Evolutionary conservation across 2,329 filamentous ascomycete species (phyloP), one percentile per base, ranked within the genome.

Genomic region (Ophiostoma populinum): DNA sequence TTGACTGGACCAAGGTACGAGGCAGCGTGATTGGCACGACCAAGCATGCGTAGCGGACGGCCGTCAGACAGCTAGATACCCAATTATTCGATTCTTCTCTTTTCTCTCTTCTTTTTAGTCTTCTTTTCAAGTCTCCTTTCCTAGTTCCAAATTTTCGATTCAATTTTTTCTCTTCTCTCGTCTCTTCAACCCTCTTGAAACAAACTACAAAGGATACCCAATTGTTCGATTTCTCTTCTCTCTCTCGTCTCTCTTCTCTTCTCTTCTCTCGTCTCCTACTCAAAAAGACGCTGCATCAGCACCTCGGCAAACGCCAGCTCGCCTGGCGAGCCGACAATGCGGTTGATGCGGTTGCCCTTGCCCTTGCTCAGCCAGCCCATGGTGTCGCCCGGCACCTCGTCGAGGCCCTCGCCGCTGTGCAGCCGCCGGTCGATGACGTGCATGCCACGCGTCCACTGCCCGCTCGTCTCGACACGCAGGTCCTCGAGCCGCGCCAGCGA

Each of bases 401-500:
- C 39, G 13, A 61, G 59, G 9, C 56, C 63, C 6, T 61, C 62
- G 49, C 71, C 70, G 42, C 58, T 61, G 36, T 72, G 58, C 24
- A 58, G 56, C 29, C 90, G 67, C 24, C 73, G 65, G 60, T 98
- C 90, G 26, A 85, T 62, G 21, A 95, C 66, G 49, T 85, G 86
- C 75, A 90, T 86, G 2, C 90, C 87, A 38, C 82, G 66, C 30
- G 86, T 92, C 90, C 90, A 98, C 59, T 95, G 90, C 2, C 87
- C 90, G 3, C 70, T 61, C 0, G 85, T 92, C 58, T 98, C 90
- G 26, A 98, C 63, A 15, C 90, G 69, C 37, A 98, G 77, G 52
- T 98, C 90, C 54, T 92, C 79, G 0, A 63, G 71, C 38, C 65
- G 61, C 11, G 59, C 53, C 2, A 67, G 62, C 12, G 60, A 51